Base-by-base conservation (phyloP, 352 stramenopile genomes). In the Globisporangium nodosum region DNA sequence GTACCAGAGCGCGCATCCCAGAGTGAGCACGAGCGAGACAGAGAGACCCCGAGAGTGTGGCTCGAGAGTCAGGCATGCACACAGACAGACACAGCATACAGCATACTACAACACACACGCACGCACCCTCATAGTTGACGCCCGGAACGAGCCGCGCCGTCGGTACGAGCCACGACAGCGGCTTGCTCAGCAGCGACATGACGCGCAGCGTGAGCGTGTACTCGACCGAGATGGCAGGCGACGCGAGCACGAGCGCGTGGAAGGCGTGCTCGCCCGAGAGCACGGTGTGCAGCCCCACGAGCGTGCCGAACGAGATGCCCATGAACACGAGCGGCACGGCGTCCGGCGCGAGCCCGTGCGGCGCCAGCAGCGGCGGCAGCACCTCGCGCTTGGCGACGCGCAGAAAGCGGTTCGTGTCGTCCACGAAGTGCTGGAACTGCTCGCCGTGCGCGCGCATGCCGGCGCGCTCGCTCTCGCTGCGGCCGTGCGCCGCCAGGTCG, bases 361-460 rank as follows among this genome's bases (percentile, higher is more conserved):
- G 18, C 9, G 62, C 63, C 9, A 85, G 50, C 67, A 82, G 70
- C 21, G 68, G 55, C 18, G 54, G 65, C 54, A 73, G 71, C 21
- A 87, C 56, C 0, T 56, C 50, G 21, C 60, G 45, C 56, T 83
- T 83, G 43, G 72, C 74, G 31, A 68, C 52, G 40, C 68, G 71
- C 49, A 86, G 40, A 45, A 88, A 81, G 21, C 70, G 53, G 69
- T 90, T 86, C 11, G 76, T 85, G 66, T 90, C 78, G 67, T 90
- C 74, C 45, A 90, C 72, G 52, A 90, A 83, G 64, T 76, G 70
- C 39, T 68, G 57, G 53, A 90, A 87, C 18, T 69, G 49, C n/a
- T 81, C 76, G 56, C 66, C 68, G 60, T 86, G 73, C 16, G 63
- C 78, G 1, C 74, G 69, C 52, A 83, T 35, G 0, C 49, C 58